phyloP scores from a whole-genome alignment of 2,329 filamentous ascomycete genomes.

The Cladophialophora bantiana region DNA sequence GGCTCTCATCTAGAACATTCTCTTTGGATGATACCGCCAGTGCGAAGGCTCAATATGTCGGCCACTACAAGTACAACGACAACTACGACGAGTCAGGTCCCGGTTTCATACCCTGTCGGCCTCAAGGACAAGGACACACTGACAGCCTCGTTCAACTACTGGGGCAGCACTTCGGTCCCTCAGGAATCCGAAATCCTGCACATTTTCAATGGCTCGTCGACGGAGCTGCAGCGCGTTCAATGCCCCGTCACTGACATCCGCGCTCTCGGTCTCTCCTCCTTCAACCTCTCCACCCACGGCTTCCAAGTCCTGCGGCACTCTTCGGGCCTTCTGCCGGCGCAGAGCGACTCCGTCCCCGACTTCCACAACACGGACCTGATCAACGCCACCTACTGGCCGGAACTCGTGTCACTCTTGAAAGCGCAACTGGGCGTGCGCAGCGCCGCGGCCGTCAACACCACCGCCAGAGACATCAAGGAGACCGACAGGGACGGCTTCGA shows the following conservation, averaged over 20 bases:
- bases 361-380: conserved; percentile 21
- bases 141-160: conserved; percentile 25
- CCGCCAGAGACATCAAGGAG: conserved; percentile 17
- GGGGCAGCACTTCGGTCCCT: conserved; percentile 8
- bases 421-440: conserved; percentile 12
- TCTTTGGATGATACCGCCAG: neutral
- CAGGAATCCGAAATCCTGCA: conserved; percentile 10
- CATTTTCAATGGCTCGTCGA: conserved; percentile 21
- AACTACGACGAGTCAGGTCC: neutral
- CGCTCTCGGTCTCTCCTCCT: conserved; percentile 6
- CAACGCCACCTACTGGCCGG: conserved; percentile 24
- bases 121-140: conserved; percentile 8
- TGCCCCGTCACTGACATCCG: conserved; percentile 23
- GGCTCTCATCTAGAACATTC: neutral
- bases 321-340: conserved; percentile 19
- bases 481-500: conserved; percentile 1
- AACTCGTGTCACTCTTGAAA: conserved; percentile 19
- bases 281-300: conserved; percentile 12
- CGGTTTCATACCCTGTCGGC: conserved; percentile 1
- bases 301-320: conserved; percentile 23
- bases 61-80: neutral
- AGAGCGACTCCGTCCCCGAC: conserved; percentile 13
- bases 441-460: conserved; percentile 21
- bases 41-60: neutral
- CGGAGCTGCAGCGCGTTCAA: conserved; percentile 5